phyloP scores from a whole-genome alignment of 306 rosid species.

The Quercus wislizeni region DNA sequence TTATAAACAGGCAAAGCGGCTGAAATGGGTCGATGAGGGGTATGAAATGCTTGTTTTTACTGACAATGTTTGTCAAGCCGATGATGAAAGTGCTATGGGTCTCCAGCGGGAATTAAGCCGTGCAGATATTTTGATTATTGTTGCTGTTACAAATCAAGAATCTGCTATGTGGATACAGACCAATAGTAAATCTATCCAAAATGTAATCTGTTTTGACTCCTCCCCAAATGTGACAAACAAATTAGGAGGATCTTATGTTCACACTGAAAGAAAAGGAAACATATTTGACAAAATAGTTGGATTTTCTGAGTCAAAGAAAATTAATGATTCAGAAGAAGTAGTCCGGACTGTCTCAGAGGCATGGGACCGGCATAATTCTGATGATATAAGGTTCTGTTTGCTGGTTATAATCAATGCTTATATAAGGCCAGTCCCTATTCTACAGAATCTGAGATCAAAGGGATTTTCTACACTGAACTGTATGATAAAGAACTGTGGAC shows the following conservation, averaged over 20 bases:
- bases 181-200: slow-evolving; percentile 29
- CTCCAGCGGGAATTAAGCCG: slow-evolving; percentile 29
- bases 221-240: slow-evolving; percentile 51
- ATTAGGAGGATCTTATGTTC: slow-evolving; percentile 63
- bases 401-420: slow-evolving; percentile 73
- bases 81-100: slow-evolving; percentile 15
- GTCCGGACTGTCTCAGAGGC: slow-evolving; percentile 70
- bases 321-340: slow-evolving; percentile 47
- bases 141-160: slow-evolving; percentile 55
- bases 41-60: slow-evolving; percentile 68
- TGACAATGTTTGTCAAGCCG: slow-evolving; percentile 37
- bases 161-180: slow-evolving; percentile 49
- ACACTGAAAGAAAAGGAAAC: slow-evolving; percentile 32
- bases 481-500: slow-evolving; percentile 78
- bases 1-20: slow-evolving; percentile 58
- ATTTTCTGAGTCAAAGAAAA: slow-evolving; percentile 28
- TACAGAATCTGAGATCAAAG: slow-evolving; percentile 78
- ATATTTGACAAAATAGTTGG: slow-evolving; percentile 38
- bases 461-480: slow-evolving; percentile 78
- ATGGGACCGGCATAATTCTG: slow-evolving; percentile 72
- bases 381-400: slow-evolving; percentile 83
- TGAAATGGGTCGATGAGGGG: slow-evolving; percentile 82
- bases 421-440: slow-evolving; percentile 69
- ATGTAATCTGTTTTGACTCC: slow-evolving; percentile 68
- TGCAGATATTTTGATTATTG: slow-evolving; percentile 62